Evolutionary conservation across 2,329 filamentous ascomycete genomes (phyloP).

Genomic region (Didymella arachidicola): DNA sequence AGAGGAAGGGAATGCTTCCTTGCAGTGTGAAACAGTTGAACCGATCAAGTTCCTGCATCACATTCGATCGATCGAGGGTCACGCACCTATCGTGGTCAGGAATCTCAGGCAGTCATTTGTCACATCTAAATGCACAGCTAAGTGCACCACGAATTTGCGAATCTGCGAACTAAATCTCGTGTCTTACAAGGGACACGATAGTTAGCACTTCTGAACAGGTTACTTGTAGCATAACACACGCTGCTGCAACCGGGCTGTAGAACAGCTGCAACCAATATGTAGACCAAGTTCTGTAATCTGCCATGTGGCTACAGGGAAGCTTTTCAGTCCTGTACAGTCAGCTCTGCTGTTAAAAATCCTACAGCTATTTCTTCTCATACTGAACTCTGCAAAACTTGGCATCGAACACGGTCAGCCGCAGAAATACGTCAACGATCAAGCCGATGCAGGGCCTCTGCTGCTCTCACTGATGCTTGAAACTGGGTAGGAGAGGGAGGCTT

Average conservation of each 20-base stretch:
- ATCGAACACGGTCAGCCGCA: not conserved
- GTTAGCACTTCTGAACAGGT: too few species aligned
- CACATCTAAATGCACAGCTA: too few species aligned
- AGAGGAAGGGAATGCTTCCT: not conserved
- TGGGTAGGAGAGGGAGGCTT: not conserved
- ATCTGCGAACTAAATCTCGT: too few species aligned
- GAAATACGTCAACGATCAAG: not conserved
- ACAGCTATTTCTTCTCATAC: not conserved
- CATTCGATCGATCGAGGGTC: not conserved
- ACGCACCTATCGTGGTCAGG: not conserved
- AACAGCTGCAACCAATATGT: too few species aligned
- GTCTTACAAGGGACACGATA: too few species aligned
- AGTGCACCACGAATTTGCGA: too few species aligned
- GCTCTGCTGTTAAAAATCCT: not conserved
- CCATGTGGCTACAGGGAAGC: too few species aligned
- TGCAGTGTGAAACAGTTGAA: not conserved
- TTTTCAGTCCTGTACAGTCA: not conserved
- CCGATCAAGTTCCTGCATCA: not conserved
- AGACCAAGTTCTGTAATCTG: too few species aligned
- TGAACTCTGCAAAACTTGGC: not conserved
- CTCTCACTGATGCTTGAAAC: not conserved
- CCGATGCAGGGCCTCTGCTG: not conserved
- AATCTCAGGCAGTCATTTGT: too few species aligned
- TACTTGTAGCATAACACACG: too few species aligned
- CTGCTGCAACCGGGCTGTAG: too few species aligned